Conservation (phyloP, 2,329 filamentous ascomycete genomes). For the Didymosphaeria variabile region DNA sequence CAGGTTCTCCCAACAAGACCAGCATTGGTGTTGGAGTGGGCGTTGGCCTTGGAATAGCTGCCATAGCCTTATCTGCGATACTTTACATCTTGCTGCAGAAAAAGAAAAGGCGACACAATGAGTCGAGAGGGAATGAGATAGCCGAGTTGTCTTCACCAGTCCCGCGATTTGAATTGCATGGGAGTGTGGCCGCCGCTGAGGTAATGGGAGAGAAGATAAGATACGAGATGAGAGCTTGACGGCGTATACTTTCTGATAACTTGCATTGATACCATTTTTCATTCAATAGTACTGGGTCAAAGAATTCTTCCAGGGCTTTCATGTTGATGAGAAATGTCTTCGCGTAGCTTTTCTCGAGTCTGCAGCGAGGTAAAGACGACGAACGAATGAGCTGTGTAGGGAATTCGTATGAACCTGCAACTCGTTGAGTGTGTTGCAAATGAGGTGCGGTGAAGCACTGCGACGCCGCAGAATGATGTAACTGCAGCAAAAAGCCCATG, state of each 20-base stretch:
- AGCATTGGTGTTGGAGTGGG: neutral
- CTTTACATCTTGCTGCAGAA: neutral
- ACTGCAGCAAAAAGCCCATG: too few relatives aligned
- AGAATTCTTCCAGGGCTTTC: too few relatives aligned
- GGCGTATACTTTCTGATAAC: neutral
- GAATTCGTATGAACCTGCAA: too few relatives aligned
- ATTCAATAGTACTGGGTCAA: neutral
- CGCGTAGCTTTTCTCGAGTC: too few relatives aligned
- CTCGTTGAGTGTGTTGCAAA: too few relatives aligned
- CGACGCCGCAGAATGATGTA: too few relatives aligned
- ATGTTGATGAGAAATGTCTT: too few relatives aligned
- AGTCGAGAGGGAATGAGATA: neutral
- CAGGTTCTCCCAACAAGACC: neutral
- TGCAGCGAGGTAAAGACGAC: too few relatives aligned
- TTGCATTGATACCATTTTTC: neutral
- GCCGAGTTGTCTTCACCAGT: neutral
- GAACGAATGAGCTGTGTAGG: too few relatives aligned
- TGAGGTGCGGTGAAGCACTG: too few relatives aligned
- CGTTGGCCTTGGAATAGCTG: neutral
- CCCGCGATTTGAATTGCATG: neutral
- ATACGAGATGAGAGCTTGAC: conserved; percentile 6
- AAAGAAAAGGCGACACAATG: neutral
- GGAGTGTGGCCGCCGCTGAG: neutral
- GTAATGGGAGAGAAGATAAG: neutral
- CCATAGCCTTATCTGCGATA: neutral